Conservation (phyloP, 2,329 filamentous ascomycete species). For the Coccinonectria pachysandricola region DNA sequence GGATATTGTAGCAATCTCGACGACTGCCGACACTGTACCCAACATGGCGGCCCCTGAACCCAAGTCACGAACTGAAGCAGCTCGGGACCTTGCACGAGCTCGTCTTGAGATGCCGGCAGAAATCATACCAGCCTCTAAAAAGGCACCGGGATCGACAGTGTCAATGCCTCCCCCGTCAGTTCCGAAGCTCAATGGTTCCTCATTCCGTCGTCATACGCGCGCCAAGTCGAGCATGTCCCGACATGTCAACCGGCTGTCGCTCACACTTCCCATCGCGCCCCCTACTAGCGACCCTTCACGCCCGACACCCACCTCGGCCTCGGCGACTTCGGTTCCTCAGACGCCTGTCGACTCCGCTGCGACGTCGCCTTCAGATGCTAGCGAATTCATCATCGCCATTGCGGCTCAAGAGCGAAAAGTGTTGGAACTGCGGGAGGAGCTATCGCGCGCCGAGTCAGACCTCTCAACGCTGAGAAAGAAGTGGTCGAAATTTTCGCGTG, state of each 20-base stretch:
- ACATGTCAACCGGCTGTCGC: conserved; percentile 47
- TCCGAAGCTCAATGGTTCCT: conserved; percentile 28
- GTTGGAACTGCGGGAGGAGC: conserved; percentile 80
- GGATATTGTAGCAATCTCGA: conserved; percentile 7
- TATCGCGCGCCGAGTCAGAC: conserved; percentile 71
- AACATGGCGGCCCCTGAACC: conserved; percentile 6
- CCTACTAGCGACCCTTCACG: conserved; percentile 42
- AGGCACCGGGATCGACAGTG: no score
- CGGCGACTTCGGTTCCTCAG: conserved; percentile 33
- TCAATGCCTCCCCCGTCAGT: conserved; percentile 28
- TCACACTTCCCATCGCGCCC: conserved; percentile 51
- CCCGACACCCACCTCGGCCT: conserved; percentile 35
- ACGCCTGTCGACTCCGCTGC: conserved; percentile 38
- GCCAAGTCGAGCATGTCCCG: conserved; percentile 44
- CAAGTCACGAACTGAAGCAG: conserved; percentile 6
- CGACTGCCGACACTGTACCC: conserved; percentile 3
- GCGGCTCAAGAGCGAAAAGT: conserved; percentile 87
- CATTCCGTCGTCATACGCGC: conserved; percentile 35
- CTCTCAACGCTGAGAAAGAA: conserved; percentile 69
- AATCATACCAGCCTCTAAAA: no score
- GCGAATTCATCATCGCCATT: conserved; percentile 74
- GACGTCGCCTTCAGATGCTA: conserved; percentile 42
- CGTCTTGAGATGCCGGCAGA: conserved; percentile 8
- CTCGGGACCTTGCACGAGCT: conserved; percentile 7
- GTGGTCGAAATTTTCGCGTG: conserved; percentile 56